A percentile compares a stretch with the other conserved stretches of the same genome.
These are phyloP conservation scores for Xylaria sp. DNA, from an alignment of 2,329 filamentous ascomycete species.

Conservation along the genomic window DNA sequence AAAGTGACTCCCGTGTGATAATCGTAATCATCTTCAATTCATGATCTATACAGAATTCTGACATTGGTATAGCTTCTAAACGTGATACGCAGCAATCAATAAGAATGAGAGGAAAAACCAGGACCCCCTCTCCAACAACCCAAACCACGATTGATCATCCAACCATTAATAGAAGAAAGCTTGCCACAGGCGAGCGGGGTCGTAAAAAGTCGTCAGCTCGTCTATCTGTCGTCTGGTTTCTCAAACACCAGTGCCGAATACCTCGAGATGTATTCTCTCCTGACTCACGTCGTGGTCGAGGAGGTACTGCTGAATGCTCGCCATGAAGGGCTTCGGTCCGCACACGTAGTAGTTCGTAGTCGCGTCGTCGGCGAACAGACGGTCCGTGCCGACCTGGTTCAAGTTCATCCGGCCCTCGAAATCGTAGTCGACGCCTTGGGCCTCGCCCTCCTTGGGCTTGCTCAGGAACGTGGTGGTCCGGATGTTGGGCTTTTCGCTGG, in stretches of 20 bases:
- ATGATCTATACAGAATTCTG: no score
- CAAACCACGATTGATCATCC: no score
- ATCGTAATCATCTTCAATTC: no score
- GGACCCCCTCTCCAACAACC: no score
- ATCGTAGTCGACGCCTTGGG: slow-evolving; percentile 52
- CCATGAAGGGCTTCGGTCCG: slow-evolving; percentile 67
- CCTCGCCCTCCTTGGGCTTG: slow-evolving; percentile 39
- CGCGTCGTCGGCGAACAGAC: slow-evolving; percentile 50
- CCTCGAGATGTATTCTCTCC: slow-evolving; percentile 60
- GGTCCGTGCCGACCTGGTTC: slow-evolving; percentile 45
- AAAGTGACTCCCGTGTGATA: no score
- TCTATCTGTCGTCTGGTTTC: background rate
- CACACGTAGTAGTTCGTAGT: slow-evolving; percentile 65
- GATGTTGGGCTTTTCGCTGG: slow-evolving; percentile 43
- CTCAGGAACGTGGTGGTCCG: slow-evolving; percentile 54
- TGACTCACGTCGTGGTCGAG: slow-evolving; percentile 49
- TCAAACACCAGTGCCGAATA: slow-evolving; percentile 50
- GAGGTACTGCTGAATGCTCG: slow-evolving; percentile 49
- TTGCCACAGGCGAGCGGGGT: no score
- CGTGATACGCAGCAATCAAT: no score
- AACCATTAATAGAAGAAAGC: no score
- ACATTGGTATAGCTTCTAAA: no score
- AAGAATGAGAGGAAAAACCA: no score
- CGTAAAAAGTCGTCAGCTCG: background rate
- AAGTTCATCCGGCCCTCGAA: slow-evolving; percentile 55